Conservation (phyloP, 345 rosid genomes). For the Eutrema yunnanense region DNA sequence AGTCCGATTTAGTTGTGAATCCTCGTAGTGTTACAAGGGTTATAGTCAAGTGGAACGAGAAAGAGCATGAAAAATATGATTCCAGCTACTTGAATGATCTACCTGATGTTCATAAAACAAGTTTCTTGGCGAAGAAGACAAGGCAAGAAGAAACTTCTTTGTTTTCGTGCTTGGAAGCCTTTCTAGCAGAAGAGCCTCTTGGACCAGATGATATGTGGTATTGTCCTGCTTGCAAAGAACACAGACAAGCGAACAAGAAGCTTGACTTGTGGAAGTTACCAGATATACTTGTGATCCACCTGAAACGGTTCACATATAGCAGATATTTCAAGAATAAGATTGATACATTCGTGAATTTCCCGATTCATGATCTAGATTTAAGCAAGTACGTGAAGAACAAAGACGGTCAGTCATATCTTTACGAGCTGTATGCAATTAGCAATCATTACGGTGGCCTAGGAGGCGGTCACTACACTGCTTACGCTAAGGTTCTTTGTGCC, state of each 20-base stretch:
- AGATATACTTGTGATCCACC: conserved; percentile 80
- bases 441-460: conserved; percentile 94
- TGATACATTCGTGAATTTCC: conserved; percentile 77
- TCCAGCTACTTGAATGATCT: conserved; percentile 64
- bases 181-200: conserved; percentile 87
- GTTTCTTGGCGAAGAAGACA: conserved; percentile 53
- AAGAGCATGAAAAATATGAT: conserved; percentile 58
- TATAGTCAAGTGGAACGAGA: conserved; percentile 66
- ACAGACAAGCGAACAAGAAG: conserved; percentile 88
- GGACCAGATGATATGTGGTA: conserved; percentile 98
- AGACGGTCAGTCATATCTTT: conserved; percentile 51
- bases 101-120: conserved; percentile 67
- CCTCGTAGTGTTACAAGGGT: conserved; percentile 41
- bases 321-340: conserved; percentile 78
- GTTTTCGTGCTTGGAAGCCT: conserved; percentile 93
- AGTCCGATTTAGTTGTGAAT: conserved; percentile 42
- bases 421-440: conserved; percentile 85
- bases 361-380: conserved; percentile 69
- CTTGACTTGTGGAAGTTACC: conserved; percentile 92
- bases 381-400: conserved; percentile 63
- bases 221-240: conserved; percentile 85
- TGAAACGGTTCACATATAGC: conserved; percentile 85
- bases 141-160: conserved; percentile 69
- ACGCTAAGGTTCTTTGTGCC: conserved; percentile 62
- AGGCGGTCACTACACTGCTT: conserved; percentile 95